These are phyloP conservation scores for Chaetoscypha palmicola DNA, from an alignment of 2,329 filamentous ascomycete species.

Conservation along the genomic window DNA sequence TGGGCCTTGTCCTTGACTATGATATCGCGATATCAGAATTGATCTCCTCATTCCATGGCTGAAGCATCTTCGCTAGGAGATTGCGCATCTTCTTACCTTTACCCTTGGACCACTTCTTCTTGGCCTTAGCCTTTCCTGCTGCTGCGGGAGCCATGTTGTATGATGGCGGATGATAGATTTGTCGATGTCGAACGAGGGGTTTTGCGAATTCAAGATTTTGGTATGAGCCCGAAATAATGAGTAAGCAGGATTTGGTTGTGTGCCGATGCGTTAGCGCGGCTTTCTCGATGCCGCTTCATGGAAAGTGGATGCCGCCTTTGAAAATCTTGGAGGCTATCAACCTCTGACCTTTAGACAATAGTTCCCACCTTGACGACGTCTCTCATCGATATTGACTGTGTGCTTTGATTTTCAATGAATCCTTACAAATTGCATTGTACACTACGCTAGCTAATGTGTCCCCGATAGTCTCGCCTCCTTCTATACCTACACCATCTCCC, in stretches of 20 bases:
- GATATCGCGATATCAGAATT: conserved; percentile 2
- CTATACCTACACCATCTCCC: no score
- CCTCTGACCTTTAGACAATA: no score
- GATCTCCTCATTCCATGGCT: neutral
- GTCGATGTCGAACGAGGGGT: conserved; percentile 3
- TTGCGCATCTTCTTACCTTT: conserved; percentile 38
- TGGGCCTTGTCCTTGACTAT: conserved; percentile 99
- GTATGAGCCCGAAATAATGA: conserved; percentile 1
- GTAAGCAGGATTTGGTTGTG: conserved; percentile 2
- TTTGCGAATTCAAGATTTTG: neutral
- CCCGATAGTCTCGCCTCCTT: no score
- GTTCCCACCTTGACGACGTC: no score
- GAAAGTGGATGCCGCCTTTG: no score
- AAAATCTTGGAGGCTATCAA: no score
- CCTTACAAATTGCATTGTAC: no score
- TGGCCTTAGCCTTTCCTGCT: conserved; percentile 7
- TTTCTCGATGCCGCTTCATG: no score
- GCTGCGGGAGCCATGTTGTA: conserved; percentile 7
- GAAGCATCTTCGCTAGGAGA: conserved; percentile 2
- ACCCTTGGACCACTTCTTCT: conserved; percentile 51
- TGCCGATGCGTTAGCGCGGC: conserved; percentile 1
- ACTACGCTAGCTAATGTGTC: no score
- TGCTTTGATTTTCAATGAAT: no score
- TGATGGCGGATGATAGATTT: conserved; percentile 5
- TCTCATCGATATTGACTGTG: no score